Conservation (phyloP, 2,329 filamentous ascomycete genomes). For the Davidsoniella neocaledoniae region DNA sequence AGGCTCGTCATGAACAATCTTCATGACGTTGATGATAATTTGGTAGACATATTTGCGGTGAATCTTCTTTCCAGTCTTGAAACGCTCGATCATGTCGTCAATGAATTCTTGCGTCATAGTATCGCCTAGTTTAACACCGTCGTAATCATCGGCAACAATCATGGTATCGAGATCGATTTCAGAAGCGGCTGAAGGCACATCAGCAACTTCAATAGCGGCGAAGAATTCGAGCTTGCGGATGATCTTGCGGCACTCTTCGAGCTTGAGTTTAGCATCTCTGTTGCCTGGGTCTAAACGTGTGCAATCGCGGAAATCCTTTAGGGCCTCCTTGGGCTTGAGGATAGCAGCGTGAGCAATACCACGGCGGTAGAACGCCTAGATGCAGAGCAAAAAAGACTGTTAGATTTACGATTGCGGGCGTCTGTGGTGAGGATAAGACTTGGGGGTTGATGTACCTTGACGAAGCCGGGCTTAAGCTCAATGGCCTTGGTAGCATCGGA, state of each 20-base stretch:
- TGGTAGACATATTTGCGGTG: conserved; percentile 96
- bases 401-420: neutral
- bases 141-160: conserved; percentile 65
- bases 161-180: conserved; percentile 80
- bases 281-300: conserved; percentile 75
- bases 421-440: neutral
- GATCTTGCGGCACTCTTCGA: conserved; percentile 86
- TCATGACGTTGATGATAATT: conserved; percentile 78
- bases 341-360: conserved; percentile 86
- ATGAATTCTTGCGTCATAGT: conserved; percentile 95
- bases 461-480: conserved; percentile 70
- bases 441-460: conserved; percentile 47
- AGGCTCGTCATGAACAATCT: conserved; percentile 78
- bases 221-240: conserved; percentile 86
- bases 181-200: conserved; percentile 82
- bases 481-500: conserved; percentile 81
- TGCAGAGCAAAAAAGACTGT: neutral
- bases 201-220: conserved; percentile 82
- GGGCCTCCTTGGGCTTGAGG: conserved; percentile 69
- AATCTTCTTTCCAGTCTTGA: conserved; percentile 90
- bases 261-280: conserved; percentile 78
- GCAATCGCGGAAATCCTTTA: conserved; percentile 84
- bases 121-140: conserved; percentile 60
- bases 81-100: conserved; percentile 89
- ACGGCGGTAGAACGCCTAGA: conserved; percentile 80